Evolutionary conservation across 257 asterid species (phyloP), one percentile per base, ranked within the genome.

Genomic region (Capsicum baccatum): DNA sequence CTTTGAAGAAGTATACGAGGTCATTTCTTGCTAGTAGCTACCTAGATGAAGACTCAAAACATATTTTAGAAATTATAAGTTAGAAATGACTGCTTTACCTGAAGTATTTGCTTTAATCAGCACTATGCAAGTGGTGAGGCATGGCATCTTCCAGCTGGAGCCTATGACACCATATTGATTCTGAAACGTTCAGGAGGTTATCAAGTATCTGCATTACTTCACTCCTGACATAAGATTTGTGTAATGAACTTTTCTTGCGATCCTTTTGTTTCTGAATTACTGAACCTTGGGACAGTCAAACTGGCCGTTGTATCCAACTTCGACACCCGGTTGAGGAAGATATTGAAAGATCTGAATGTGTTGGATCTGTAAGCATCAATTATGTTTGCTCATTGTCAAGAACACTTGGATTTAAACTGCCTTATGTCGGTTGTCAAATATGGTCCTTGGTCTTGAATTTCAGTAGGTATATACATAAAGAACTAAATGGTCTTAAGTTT

Each of bases 261-360:
- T 39, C 33, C 50, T 14, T 59, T 83, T 56, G 83, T 85, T 79
- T 89, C 73, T 86, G 84, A 83, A 79, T 67, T 83, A 63, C 76
- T 70, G 78, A 71, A 79, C 62, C 13, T 64, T 86, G 83, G 52
- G 82, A 87, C 97, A 94, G 99, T 97, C 88, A 97, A 93, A 90
- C 89, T 97, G 84, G 98, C 99, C 39, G 97, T 97, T 52, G 99
- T 95, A 26, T 97, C 99, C 85, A 97, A 97, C 87, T 97, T 95
- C 14, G 99, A 97, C 91, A 92, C 95, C 78, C 98, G 99, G 80
- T 88, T 95, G 92, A 94, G 97, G 91, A 94, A 91, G 88, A 89
- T 96, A 50, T 89, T 96, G 88, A 91, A 90, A 87, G 98, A 94
- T 82, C 95, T 97, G 64, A 85, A 89, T 52, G 95, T 95, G 58